Percentiles rank a stretch among this genome's conserved stretches.
Conservation (phyloP, 345 rosid species). For the Euphorbia lathyris region DNA sequence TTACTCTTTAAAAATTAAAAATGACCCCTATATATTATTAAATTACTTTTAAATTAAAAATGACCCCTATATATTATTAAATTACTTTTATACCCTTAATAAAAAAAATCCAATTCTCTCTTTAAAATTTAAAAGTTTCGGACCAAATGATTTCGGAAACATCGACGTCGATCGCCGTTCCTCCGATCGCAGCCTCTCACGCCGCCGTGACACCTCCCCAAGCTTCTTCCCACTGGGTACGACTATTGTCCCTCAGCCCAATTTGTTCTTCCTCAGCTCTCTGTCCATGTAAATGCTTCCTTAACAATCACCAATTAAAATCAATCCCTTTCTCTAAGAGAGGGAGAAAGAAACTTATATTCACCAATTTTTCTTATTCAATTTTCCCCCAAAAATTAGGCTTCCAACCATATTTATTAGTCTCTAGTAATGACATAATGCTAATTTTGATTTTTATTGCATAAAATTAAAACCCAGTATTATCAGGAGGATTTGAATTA, state of each 20-base stretch:
- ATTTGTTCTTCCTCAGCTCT: constrained; percentile 6
- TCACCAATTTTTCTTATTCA: constrained; percentile 5
- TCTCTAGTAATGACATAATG: constrained; percentile 27
- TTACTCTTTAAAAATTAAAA: too few species aligned
- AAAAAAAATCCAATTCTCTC: too few species aligned
- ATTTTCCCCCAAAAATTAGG: constrained; percentile 19
- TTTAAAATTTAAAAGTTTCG: too few species aligned
- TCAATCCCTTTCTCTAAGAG: constrained; percentile 16
- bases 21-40: too few species aligned
- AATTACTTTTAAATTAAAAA: too few species aligned
- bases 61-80: too few species aligned
- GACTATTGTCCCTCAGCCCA: neutral
- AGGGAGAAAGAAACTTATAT: constrained; percentile 15
- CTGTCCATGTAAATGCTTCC: constrained; percentile 3
- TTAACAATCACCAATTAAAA: neutral
- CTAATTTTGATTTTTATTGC: constrained; percentile 34
- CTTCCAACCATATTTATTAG: constrained; percentile 38
- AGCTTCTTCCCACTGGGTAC: constrained; percentile 29
- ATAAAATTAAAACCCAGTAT: too few species aligned
- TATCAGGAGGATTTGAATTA: too few species aligned
- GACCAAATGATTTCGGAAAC: constrained; percentile 20
- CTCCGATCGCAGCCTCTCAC: constrained; percentile 17
- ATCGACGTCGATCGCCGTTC: constrained; percentile 23
- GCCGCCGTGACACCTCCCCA: constrained; percentile 15
- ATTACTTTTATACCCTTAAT: too few species aligned